A percentile compares a stretch with the other conserved stretches of the same genome.
Evolutionary conservation across 495 filamentous ascomycete genomes (phyloP).

Genomic region (Penicillium flavigenum): DNA sequence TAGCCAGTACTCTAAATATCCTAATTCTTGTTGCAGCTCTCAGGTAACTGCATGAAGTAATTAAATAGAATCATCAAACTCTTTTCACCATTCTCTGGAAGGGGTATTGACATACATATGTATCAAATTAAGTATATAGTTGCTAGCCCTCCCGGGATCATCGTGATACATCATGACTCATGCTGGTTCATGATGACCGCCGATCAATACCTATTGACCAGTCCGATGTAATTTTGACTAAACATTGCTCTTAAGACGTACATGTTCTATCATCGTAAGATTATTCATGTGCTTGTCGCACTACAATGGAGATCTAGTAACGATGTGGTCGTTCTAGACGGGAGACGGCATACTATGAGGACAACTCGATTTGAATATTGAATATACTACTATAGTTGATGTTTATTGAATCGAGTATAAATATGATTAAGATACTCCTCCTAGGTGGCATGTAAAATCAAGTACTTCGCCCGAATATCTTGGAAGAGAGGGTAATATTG

Average conservation of each 20-base stretch:
- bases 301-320: not conserved
- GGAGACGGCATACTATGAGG: not conserved
- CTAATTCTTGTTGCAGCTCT: no score
- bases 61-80: no score
- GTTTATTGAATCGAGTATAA: not conserved
- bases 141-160: no score
- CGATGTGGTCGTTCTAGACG: not conserved
- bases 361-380: not conserved
- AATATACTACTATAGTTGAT: not conserved
- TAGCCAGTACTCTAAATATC: no score
- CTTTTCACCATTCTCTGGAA: no score
- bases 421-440: not conserved
- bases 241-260: not conserved
- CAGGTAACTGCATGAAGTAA: no score
- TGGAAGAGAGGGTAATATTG: not conserved
- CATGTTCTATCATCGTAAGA: not conserved
- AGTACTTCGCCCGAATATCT: not conserved
- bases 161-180: slow-evolving; percentile 23
- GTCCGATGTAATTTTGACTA: not conserved
- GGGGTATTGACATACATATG: no score
- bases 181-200: slow-evolving; percentile 14
- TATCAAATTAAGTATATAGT: no score
- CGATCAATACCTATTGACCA: slow-evolving; percentile 12
- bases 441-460: not conserved
- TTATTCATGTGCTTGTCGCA: not conserved